Percentiles rank a stretch among this genome's conserved stretches.
phyloP scores from a whole-genome alignment of 768 basidiomycete species.

The Calocybe cyanea region DNA sequence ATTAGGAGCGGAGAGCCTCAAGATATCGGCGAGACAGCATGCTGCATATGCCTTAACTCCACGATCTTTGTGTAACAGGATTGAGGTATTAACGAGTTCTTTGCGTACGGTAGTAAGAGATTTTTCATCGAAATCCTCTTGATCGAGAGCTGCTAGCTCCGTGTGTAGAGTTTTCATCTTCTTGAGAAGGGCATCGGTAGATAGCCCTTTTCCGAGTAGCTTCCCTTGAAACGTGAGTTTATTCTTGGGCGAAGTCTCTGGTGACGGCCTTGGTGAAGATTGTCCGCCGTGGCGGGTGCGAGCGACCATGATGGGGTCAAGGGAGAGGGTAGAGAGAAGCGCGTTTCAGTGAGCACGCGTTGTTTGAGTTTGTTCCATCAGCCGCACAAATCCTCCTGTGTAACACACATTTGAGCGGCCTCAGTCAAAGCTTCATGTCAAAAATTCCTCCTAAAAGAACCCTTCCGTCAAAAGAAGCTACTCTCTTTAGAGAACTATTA shows the following conservation, averaged over 20 bases:
- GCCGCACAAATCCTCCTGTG: not conserved
- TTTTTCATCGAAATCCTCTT: conserved; percentile 74
- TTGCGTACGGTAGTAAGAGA: conserved; percentile 70
- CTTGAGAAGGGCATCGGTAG: conserved; percentile 81
- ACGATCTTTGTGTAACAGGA: conserved; percentile 92
- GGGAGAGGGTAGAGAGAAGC: conserved; percentile 18
- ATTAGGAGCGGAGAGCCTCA: conserved; percentile 93
- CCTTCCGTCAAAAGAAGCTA: conserved; percentile 79
- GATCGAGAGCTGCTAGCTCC: conserved; percentile 80
- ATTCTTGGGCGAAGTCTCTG: conserved; percentile 51
- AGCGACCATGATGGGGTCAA: conserved; percentile 58
- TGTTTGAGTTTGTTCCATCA: conserved; percentile 36
- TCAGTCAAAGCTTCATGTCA: conserved; percentile 26
- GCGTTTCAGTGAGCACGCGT: conserved; percentile 30
- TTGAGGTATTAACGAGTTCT: conserved; percentile 74
- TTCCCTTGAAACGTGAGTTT: conserved; percentile 80
- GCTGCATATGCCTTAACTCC: conserved; percentile 95
- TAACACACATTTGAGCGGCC: not conserved
- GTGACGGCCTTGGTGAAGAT: too few relatives aligned
- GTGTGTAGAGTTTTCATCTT: conserved; percentile 77
- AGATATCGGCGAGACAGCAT: conserved; percentile 91
- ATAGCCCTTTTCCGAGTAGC: conserved; percentile 69
- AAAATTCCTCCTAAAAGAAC: conserved; percentile 42
- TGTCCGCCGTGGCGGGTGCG: conserved; percentile 62
- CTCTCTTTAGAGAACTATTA: conserved; percentile 83